Conservation (phyloP, 2,329 filamentous ascomycete species). For the Aureobasidium lini region DNA sequence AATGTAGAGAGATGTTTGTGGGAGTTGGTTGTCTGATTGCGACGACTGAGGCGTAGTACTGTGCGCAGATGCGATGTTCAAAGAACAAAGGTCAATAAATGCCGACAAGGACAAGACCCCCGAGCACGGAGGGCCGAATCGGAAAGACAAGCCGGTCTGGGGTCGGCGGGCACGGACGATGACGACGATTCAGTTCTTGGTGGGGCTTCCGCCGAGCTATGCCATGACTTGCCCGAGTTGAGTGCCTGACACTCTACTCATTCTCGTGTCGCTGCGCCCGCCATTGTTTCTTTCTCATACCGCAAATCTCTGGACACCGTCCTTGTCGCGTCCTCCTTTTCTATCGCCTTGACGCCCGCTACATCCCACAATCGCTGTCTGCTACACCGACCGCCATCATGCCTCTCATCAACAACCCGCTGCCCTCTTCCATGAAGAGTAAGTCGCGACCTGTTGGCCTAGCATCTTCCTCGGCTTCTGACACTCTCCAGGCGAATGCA, state of each 20-base stretch:
- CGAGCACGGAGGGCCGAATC: background rate
- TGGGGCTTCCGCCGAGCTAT: background rate
- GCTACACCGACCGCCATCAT: constrained; percentile 24
- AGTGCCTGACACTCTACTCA: background rate
- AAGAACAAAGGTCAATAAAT: constrained; percentile 1
- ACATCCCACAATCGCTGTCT: background rate
- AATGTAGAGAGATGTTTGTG: background rate
- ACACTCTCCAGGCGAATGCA: constrained; percentile 71
- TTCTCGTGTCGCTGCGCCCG: background rate
- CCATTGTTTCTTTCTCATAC: background rate
- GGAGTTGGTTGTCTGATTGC: background rate
- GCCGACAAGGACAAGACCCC: background rate
- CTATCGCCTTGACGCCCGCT: background rate
- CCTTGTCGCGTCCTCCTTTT: background rate
- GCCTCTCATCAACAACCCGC: constrained; percentile 47
- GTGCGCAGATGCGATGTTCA: background rate
- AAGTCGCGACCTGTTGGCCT: constrained; percentile 22
- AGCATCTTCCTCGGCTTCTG: background rate
- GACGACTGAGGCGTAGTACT: background rate
- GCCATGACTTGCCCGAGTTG: background rate
- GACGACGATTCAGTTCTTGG: background rate
- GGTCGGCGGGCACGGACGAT: constrained; percentile 1
- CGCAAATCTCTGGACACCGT: background rate
- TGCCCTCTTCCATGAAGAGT: constrained; percentile 48
- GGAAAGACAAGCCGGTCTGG: constrained; percentile 2